phyloP scores from a whole-genome alignment of 208 protist genomes.

The Jaenimonas drosophilae region DNA sequence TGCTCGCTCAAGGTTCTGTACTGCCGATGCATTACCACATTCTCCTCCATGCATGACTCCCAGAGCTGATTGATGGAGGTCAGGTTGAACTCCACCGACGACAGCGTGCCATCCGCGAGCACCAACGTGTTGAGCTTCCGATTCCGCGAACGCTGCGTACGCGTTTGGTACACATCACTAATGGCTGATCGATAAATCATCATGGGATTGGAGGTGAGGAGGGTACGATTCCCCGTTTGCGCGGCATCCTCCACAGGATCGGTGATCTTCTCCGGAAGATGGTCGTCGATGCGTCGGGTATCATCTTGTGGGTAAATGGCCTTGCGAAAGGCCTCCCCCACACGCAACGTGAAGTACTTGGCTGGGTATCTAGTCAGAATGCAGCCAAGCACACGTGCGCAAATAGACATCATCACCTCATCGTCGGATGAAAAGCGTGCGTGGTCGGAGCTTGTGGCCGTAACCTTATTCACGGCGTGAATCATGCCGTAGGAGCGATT shows the following conservation, averaged over 20 bases:
- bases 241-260: slow-evolving; percentile 67
- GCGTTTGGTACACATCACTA: slow-evolving; percentile 61
- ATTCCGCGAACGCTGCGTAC: slow-evolving; percentile 16
- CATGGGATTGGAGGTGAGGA: slow-evolving; percentile 17
- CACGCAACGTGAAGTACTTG: slow-evolving; percentile 34
- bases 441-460: slow-evolving; percentile 3
- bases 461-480: slow-evolving; percentile 80
- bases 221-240: slow-evolving; percentile 39
- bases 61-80: slow-evolving; percentile 68
- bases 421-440: slow-evolving; percentile 36
- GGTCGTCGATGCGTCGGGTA: slow-evolving; percentile 11
- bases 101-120: slow-evolving; percentile 38
- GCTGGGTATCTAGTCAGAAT: slow-evolving; percentile 61
- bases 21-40: slow-evolving; percentile 68
- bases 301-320: slow-evolving; percentile 18
- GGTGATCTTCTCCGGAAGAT: slow-evolving; percentile 32
- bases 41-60: slow-evolving; percentile 65
- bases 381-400: slow-evolving; percentile 54
- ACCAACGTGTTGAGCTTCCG: slow-evolving; percentile 29
- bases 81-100: slow-evolving; percentile 77
- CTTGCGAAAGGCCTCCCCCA: slow-evolving; percentile 33
- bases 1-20: slow-evolving; percentile 52
- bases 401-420: slow-evolving; percentile 41
- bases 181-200: slow-evolving; percentile 71
- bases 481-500: slow-evolving; percentile 62